Evolutionary conservation across 257 asterid genomes (phyloP).

Genomic region (Przewalskia tangutica): DNA sequence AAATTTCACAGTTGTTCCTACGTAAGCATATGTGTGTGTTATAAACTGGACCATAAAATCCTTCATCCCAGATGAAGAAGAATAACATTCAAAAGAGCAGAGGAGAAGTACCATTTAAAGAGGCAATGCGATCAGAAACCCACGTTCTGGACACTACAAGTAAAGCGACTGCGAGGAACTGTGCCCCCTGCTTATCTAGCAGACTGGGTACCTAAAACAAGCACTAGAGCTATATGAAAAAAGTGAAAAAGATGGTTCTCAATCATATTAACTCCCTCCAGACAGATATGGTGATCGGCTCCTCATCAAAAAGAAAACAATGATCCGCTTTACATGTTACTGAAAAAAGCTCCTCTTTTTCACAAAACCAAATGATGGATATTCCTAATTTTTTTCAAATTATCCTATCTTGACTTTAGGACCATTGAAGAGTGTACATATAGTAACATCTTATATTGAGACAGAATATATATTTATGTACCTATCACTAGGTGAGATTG

Average conservation of each 20-base stretch:
- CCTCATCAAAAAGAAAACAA: not conserved
- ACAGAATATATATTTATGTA: not conserved
- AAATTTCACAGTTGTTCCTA: conserved; percentile 94
- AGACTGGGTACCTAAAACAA: conserved; percentile 75
- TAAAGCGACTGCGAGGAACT: conserved; percentile 84
- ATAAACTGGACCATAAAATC: not conserved
- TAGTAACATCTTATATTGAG: not conserved
- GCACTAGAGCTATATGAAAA: conserved; percentile 5
- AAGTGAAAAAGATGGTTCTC: conserved; percentile 2
- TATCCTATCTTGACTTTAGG: not conserved
- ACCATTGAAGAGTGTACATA: not conserved
- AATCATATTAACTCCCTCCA: not conserved
- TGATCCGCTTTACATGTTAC: not conserved
- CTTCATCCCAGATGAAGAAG: conserved; percentile 14
- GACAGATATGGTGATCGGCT: not conserved
- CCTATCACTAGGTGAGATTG: not conserved
- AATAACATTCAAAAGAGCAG: conserved; percentile 5
- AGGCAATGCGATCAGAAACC: conserved; percentile 97
- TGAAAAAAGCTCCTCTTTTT: not conserved
- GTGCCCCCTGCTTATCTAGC: conserved; percentile 95
- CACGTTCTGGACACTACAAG: conserved; percentile 90
- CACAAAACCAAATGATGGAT: not conserved
- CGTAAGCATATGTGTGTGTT: conserved; percentile 10
- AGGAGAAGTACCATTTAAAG: conserved; percentile 63
- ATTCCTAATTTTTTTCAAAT: not conserved